phyloP scores from a whole-genome alignment of 1,284 basidiomycete species.

The Marasmius tenuissimus region DNA sequence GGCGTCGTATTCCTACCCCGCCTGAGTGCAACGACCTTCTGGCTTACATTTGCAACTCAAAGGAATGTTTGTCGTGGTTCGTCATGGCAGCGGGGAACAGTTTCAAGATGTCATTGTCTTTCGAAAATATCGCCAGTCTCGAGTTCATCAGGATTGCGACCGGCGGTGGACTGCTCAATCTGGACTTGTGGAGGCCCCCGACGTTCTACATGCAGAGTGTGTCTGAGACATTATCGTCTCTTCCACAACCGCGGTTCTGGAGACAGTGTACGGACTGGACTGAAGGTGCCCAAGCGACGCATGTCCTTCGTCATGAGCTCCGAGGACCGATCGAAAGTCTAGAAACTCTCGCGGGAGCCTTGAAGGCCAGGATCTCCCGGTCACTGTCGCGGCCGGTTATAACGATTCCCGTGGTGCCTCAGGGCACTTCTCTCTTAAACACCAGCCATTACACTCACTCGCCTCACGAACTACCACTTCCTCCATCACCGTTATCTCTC shows the following conservation, averaged over 20 bases:
- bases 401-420: no score
- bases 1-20: constrained; percentile 67
- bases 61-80: constrained; percentile 72
- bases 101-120: constrained; percentile 84
- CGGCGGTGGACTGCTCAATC: constrained; percentile 57
- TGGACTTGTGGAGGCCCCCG: constrained; percentile 65
- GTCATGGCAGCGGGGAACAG: constrained; percentile 68
- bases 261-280: constrained; percentile 76
- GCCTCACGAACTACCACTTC: no score
- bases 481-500: no score
- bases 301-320: constrained; percentile 64
- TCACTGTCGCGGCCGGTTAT: neutral
- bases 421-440: no score
- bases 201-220: constrained; percentile 63
- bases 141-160: constrained; percentile 57
- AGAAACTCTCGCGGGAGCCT: constrained; percentile 4
- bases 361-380: neutral
- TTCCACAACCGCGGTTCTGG: constrained; percentile 50
- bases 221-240: constrained; percentile 28
- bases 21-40: constrained; percentile 63
- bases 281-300: constrained; percentile 68
- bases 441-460: no score
- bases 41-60: constrained; percentile 68
- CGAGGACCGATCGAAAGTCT: constrained; percentile 51
- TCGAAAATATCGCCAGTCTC: constrained; percentile 56